A percentile compares a stretch with the other conserved stretches of the same genome.
Conservation (phyloP, 306 rosid species). For the Cicer pinnatifidum region DNA sequence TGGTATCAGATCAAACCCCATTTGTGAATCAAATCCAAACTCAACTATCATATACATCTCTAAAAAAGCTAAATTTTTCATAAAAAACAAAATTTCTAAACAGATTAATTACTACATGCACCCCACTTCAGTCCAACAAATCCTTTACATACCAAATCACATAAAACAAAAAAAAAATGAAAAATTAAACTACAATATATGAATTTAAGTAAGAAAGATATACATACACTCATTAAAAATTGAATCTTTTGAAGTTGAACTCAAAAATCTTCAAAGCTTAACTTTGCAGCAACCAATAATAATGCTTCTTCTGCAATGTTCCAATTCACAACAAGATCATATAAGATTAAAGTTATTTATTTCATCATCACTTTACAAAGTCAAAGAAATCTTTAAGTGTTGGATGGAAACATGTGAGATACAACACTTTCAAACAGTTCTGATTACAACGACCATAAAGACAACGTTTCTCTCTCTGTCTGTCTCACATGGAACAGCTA, state of each 20-base stretch:
- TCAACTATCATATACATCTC: neutral
- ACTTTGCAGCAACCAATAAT: slow-evolving; percentile 14
- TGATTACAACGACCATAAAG: neutral
- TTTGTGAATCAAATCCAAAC: slow-evolving; percentile 34
- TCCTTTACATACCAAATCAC: neutral
- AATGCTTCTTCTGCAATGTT: slow-evolving; percentile 17
- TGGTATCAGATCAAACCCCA: neutral
- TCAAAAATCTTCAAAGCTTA: slow-evolving; percentile 20
- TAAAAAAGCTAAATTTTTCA: neutral
- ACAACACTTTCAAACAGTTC: neutral
- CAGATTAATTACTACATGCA: neutral
- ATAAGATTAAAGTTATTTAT: neutral
- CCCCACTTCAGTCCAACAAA: neutral
- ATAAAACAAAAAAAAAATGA: neutral
- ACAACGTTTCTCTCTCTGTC: slow-evolving; percentile 1
- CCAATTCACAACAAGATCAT: neutral
- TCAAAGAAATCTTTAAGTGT: slow-evolving; percentile 7
- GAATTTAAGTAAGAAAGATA: slow-evolving; percentile 3
- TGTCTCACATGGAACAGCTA: slow-evolving; percentile 8
- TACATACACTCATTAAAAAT: slow-evolving; percentile 2
- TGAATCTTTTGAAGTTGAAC: slow-evolving; percentile 10
- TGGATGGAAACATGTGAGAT: neutral
- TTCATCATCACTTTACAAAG: slow-evolving; percentile 3
- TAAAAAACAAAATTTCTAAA: neutral
- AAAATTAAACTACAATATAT: neutral